Base-by-base conservation (phyloP, 2,329 filamentous ascomycete species). In the Sphaerulina vaccinii region DNA sequence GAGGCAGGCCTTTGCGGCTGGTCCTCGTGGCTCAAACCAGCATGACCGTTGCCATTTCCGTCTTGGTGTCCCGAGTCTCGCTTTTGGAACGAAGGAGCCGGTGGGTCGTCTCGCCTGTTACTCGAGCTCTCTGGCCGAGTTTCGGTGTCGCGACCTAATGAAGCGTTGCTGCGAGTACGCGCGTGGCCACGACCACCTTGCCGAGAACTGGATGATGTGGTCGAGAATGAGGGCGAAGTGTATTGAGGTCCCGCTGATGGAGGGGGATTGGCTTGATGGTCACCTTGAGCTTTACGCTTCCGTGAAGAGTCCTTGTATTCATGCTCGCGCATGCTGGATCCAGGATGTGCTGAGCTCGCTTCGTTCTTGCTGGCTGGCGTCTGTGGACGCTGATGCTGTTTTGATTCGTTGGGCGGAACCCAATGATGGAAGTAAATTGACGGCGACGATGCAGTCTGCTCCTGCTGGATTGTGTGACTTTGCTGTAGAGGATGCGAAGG, bases 381-480 rank as follows among this genome's bases (percentile, higher is more conserved):
- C 64, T 81, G 81, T 55, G 87, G 86, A 67, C 87, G 84, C 27
- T 53, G 50, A 63, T 83, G 82, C 51, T 78, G 73, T 54, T 80
- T 67, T 49, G 71, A 68, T 48, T 75, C 78, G 58, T 78, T 80
- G 11, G 90, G 90, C 39, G 90, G 90, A 54, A 92, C 87, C 90
- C 90, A 96, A 68, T 95, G 89, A 66, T 95, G 89, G 68, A 96
- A 96, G 70, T 89, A 93, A 41, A 95, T 87, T 18, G 85, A 87
- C 0, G 86, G 84, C 35, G 87, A 88, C 15, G 83, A 79, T 57
- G 85, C 77, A 38, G 81, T 72, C 40, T 84, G 82, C 60, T 86
- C 80, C 62, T 84, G 82, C 53, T 80, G 78, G 39, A 76, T 71
- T 6, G 75, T 71, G 49, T 82, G 79, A 33, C 72, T 70, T 51